Base-by-base conservation (phyloP, 1,139 yeast genomes). In the Suhomyces atakaporum region DNA sequence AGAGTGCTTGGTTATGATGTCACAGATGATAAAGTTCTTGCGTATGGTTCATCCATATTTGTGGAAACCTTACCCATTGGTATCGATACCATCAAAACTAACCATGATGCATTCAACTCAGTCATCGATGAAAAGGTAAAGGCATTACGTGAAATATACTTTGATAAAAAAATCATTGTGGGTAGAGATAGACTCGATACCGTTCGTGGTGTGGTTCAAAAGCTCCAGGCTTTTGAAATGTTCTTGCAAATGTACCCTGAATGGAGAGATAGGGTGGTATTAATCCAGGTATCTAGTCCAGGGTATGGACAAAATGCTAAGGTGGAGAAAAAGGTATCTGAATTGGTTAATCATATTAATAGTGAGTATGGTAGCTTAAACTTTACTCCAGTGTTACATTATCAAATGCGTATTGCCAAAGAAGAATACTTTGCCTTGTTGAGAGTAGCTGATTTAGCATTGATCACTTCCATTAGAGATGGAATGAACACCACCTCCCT, bases 401-500 rank as follows among this genome's bases (percentile, higher is more conserved):
- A 86, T 62, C 95, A 92, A 52, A 83, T 88, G 76, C 79, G 95
- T 53, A 78, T 92, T 46, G 90, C 84, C 23, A 82, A 84, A 47
- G 94, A 84, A 40, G 98, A 92, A 59, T 94, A 92, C 58, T 70
- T 86, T 45, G 96, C 97, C 0, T 66, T 94, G 37, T 68, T 92
- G 42, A 72, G 96, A 45, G 92, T 81, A 10, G 97, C 97, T 0
- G 97, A 92, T 56, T 66, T 92, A 47, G 92, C 96, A 15, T 66
- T 92, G 40, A 86, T 88, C 44, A 88, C 97, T 0, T 83, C 95
- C 3, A 84, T 90, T 20, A 79, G 98, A 56, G 98, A 92, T 56
- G 97, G 97, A 40, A 89, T 92, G 87, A 92, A 89, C 62, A 89
- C 97, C 9, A 92, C 97, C 0, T 86, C 96, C 0, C 66, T 90